Conservation (phyloP, 805 yeast species). For the Ogataea chonburiensis region DNA sequence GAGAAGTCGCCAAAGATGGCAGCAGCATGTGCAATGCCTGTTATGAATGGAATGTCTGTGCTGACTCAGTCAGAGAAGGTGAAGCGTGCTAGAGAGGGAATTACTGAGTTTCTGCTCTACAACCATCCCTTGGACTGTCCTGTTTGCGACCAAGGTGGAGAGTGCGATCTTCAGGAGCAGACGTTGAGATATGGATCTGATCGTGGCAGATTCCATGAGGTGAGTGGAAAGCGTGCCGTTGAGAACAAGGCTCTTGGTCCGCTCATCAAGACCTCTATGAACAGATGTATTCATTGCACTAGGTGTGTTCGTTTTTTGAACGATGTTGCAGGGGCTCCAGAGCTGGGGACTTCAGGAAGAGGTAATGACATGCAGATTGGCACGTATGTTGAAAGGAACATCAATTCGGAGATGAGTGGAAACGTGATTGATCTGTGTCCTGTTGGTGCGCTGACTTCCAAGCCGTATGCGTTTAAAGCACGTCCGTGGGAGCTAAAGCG, state of each 20-base stretch:
- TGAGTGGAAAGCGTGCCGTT: conserved; percentile 83
- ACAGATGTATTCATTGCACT: conserved; percentile 90
- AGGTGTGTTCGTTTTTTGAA: conserved; percentile 87
- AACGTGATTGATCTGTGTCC: conserved; percentile 87
- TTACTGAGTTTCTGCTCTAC: conserved; percentile 82
- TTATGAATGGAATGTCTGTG: conserved; percentile 85
- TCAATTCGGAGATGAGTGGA: conserved; percentile 82
- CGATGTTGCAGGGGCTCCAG: conserved; percentile 92
- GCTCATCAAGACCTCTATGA: conserved; percentile 84
- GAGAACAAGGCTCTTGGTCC: conserved; percentile 92
- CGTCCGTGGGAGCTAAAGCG: conserved; percentile 92
- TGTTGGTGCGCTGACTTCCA: conserved; percentile 86
- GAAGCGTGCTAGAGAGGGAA: conserved; percentile 83
- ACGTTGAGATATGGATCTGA: conserved; percentile 79
- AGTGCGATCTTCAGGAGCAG: conserved; percentile 90
- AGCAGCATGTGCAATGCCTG: conserved; percentile 91
- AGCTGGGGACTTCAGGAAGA: conserved; percentile 84
- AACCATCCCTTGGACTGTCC: conserved; percentile 94
- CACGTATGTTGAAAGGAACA: conserved; percentile 80
- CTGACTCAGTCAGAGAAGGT: conserved; percentile 76
- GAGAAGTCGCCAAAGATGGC: conserved; percentile 87
- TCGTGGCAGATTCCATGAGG: conserved; percentile 80
- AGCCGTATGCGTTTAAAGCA: conserved; percentile 90
- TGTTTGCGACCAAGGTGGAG: conserved; percentile 93
- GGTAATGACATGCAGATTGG: conserved; percentile 93